Evolutionary conservation across 1,139 yeast species (phyloP).

Genomic region (Lodderomyces metapsilosis): DNA sequence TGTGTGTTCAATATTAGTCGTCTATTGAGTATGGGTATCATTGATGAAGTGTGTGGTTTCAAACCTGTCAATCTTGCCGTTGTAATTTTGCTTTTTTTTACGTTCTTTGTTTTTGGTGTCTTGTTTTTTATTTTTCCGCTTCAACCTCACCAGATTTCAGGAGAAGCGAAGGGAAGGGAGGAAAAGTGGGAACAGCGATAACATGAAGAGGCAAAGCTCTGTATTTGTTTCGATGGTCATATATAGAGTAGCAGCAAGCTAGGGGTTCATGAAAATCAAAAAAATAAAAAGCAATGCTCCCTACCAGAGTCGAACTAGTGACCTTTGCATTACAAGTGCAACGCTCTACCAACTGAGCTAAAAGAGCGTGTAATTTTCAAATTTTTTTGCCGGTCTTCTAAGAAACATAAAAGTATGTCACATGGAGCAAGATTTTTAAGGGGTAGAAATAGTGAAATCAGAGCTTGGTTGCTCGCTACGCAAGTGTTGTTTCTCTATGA

Average conservation of each 20-base stretch:
- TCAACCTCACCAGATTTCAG: not conserved
- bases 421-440: no score
- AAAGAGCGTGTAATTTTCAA: slow-evolving; percentile 47
- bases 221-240: no score
- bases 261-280: not conserved
- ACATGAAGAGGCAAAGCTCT: no score
- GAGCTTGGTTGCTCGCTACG: no score
- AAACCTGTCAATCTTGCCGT: no score
- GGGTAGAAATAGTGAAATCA: no score
- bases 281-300: slow-evolving; percentile 47
- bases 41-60: not conserved
- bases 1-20: slow-evolving; percentile 4
- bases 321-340: slow-evolving; percentile 95
- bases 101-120: not conserved
- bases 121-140: not conserved
- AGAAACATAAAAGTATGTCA: no score
- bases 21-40: slow-evolving; percentile 9
- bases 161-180: no score
- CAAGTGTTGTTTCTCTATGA: no score
- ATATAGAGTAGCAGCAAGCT: no score
- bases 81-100: not conserved
- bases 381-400: not conserved
- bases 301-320: slow-evolving; percentile 94
- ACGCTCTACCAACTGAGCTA: slow-evolving; percentile 95
- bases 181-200: no score